A percentile compares a stretch with the other conserved stretches of the same genome.
Evolutionary conservation across 192 early-diverging fungal genomes (phyloP).

Genomic region (Gaertneriomyces sp.): DNA sequence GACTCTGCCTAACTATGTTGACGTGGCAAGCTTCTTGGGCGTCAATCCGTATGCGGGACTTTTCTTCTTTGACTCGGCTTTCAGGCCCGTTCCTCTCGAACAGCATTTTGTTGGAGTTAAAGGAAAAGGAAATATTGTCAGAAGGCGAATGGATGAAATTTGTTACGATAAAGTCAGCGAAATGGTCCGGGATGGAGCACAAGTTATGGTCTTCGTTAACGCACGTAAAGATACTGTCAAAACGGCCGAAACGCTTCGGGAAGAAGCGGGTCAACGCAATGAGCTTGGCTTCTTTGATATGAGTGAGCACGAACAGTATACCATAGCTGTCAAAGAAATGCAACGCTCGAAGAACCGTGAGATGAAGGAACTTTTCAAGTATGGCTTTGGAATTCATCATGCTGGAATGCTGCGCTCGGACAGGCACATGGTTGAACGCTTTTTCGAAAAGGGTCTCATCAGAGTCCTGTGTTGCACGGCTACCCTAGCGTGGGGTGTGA

Average conservation of each 20-base stretch:
- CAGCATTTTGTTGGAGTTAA: conserved; percentile 94
- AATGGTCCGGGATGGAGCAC: conserved; percentile 75
- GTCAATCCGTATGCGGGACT: conserved; percentile 91
- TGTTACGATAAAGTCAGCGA: conserved; percentile 79
- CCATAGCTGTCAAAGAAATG: conserved; percentile 56
- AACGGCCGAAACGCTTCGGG: conserved; percentile 76
- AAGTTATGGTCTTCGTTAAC: conserved; percentile 99
- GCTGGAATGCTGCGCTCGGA: conserved; percentile 92
- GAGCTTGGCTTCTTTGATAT: conserved; percentile 64
- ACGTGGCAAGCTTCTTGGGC: conserved; percentile 88
- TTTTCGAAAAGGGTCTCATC: conserved; percentile 84
- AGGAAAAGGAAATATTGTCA: conserved; percentile 67
- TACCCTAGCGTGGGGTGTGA: conserved; percentile 97
- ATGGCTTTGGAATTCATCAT: conserved; percentile 93
- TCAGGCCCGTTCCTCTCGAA: conserved; percentile 91
- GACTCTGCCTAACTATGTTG: conserved; percentile 96
- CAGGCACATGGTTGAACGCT: conserved; percentile 76
- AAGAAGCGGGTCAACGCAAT: conserved; percentile 66
- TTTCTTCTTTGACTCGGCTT: conserved; percentile 95
- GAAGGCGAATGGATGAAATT: conserved; percentile 69
- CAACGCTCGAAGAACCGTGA: conserved; percentile 76
- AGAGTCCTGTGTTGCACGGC: conserved; percentile 93
- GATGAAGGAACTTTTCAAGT: conserved; percentile 76
- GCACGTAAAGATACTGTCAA: conserved; percentile 97
- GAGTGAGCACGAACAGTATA: conserved; percentile 48